Percentiles rank a stretch among this genome's conserved stretches.
Conservation (phyloP, 331 rosid genomes). For the Stylosanthes scabra region DNA sequence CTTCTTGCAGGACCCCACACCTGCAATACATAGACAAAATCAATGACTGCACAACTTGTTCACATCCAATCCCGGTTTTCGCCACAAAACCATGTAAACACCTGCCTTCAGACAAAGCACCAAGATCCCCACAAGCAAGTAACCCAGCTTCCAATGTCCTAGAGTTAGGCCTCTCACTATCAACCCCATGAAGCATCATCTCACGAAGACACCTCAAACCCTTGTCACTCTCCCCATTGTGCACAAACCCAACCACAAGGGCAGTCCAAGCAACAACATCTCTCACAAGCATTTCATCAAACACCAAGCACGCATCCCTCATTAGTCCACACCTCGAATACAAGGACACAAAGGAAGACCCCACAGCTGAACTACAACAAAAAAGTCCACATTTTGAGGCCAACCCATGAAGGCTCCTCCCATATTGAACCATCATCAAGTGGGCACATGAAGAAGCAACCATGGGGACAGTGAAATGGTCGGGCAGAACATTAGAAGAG, state of each 20-base stretch:
- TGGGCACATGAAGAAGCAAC: slow-evolving; percentile 61
- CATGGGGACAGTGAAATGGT: slow-evolving; percentile 72
- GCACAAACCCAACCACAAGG: slow-evolving; percentile 64
- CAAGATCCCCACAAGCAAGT: slow-evolving; percentile 73
- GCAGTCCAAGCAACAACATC: slow-evolving; percentile 86
- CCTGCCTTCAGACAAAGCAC: slow-evolving; percentile 63
- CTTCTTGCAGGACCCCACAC: slow-evolving; percentile 67
- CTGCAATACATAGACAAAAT: slow-evolving; percentile 75
- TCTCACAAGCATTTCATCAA: slow-evolving; percentile 63
- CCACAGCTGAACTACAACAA: slow-evolving; percentile 49
- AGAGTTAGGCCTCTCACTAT: slow-evolving; percentile 56
- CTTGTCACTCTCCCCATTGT: slow-evolving; percentile 64
- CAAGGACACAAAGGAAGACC: slow-evolving; percentile 69
- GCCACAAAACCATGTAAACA: slow-evolving; percentile 68
- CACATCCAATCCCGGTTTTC: slow-evolving; percentile 63
- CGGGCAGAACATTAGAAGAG: slow-evolving; percentile 44
- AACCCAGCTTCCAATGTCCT: slow-evolving; percentile 81
- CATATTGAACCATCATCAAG: slow-evolving; percentile 43
- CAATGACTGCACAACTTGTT: slow-evolving; percentile 54
- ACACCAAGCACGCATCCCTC: slow-evolving; percentile 52
- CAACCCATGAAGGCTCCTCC: slow-evolving; percentile 63
- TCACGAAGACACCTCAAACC: slow-evolving; percentile 67
- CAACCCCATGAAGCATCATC: slow-evolving; percentile 65
- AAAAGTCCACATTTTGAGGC: slow-evolving; percentile 61
- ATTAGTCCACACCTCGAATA: slow-evolving; percentile 58